Evolutionary conservation across 2,329 filamentous ascomycete species (phyloP).

Genomic region (Trichoderma cornu-damae): DNA sequence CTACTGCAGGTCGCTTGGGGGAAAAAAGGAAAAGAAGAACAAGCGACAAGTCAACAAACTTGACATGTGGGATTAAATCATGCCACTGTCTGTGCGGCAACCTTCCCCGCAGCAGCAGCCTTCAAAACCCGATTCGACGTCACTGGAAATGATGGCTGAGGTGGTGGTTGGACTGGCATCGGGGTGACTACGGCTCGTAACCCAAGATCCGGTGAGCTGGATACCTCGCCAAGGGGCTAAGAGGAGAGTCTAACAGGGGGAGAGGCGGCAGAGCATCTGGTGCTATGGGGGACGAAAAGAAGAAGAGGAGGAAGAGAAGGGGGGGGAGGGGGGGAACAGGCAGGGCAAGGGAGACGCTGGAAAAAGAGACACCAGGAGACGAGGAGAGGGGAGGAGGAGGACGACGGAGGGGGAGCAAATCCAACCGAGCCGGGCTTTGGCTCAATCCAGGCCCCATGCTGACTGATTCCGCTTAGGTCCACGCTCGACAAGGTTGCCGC

Average conservation of each 20-base stretch:
- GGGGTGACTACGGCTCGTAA: neutral
- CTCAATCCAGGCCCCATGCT: too few species aligned
- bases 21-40: neutral
- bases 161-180: neutral
- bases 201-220: constrained; percentile 2
- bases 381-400: neutral
- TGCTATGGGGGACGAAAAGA: neutral
- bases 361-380: neutral
- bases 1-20: neutral
- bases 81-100: neutral
- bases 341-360: neutral
- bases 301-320: too few species aligned
- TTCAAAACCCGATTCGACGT: neutral
- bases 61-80: too few species aligned
- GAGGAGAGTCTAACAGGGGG: neutral
- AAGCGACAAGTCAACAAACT: too few species aligned
- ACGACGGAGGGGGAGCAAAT: neutral
- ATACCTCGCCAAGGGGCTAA: neutral
- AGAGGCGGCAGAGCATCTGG: neutral
- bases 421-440: neutral
- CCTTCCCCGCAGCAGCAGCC: neutral
- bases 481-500: neutral
- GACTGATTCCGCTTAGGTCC: neutral
- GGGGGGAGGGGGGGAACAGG: neutral
- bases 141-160: neutral